phyloP scores from a whole-genome alignment of 202 grass and related monocot species.

The Dendrocalamus latiflorus region DNA sequence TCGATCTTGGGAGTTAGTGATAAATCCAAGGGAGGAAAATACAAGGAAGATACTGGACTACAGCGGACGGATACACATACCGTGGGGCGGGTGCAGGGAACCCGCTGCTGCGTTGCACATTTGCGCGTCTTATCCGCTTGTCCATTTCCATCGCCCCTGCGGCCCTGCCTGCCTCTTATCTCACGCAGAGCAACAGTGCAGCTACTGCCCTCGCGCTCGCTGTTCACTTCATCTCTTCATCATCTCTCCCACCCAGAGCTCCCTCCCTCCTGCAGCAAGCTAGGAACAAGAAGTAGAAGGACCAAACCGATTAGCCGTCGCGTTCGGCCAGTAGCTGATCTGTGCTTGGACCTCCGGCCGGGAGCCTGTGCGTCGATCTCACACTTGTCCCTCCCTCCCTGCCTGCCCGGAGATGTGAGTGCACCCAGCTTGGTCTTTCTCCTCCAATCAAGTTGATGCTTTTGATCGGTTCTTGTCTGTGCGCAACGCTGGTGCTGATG shows the following conservation, averaged over 20 bases:
- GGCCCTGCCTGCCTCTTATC: constrained; percentile 14
- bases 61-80: constrained; percentile 13
- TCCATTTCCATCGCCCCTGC: constrained; percentile 23
- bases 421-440: background rate
- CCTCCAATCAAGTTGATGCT: background rate
- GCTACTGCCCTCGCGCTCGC: constrained; percentile 3
- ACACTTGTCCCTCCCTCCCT: background rate
- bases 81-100: constrained; percentile 25
- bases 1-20: constrained; percentile 10
- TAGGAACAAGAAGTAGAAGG: background rate
- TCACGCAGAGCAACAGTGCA: constrained; percentile 10
- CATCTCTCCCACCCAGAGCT: background rate
- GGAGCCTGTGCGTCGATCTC: background rate
- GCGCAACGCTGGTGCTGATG: constrained; percentile 5
- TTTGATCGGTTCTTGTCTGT: constrained; percentile 2
- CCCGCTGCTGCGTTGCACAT: constrained; percentile 14
- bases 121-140: constrained; percentile 40
- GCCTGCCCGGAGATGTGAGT: constrained; percentile 24
- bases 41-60: constrained; percentile 2
- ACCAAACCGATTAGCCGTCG: background rate
- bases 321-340: background rate
- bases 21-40: constrained; percentile 16
- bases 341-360: background rate
- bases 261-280: constrained; percentile 11
- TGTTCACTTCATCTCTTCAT: constrained; percentile 13